These are phyloP conservation scores for Penicillium lagena DNA, from an alignment of 495 filamentous ascomycete genomes.

Conservation along the genomic window DNA sequence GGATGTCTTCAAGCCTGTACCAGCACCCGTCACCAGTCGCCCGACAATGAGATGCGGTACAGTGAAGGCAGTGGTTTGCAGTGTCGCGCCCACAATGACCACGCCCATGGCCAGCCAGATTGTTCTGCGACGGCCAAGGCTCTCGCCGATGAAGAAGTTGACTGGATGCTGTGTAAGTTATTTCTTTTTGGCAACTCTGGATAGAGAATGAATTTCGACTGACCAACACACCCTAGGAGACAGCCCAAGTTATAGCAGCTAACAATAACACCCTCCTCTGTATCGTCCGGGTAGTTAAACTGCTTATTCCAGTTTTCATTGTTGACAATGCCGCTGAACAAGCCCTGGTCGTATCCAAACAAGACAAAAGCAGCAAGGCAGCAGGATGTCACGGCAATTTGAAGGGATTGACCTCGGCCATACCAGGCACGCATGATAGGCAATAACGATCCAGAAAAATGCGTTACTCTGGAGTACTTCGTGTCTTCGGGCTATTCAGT, in stretches of 20 bases:
- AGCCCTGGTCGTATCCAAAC: conserved; percentile 49
- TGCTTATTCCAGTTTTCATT: conserved; percentile 40
- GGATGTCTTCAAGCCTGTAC: conserved; percentile 42
- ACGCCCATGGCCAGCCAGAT: conserved; percentile 35
- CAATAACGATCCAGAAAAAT: no score
- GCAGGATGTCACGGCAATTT: conserved; percentile 5
- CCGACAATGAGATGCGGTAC: conserved; percentile 44
- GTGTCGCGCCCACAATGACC: conserved; percentile 35
- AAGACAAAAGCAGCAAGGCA: conserved; percentile 10
- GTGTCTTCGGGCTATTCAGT: no score
- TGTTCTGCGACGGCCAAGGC: conserved; percentile 36
- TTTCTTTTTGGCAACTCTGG: no score
- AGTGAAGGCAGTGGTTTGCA: conserved; percentile 38
- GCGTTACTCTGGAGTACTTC: no score
- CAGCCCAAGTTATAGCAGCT: conserved; percentile 47
- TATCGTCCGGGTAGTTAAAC: conserved; percentile 35
- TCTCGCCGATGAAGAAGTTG: conserved; percentile 41
- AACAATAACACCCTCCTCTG: conserved; percentile 41
- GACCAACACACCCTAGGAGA: conserved; percentile 35
- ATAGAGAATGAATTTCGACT: neutral
- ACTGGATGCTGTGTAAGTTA: neutral
- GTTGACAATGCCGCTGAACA: conserved; percentile 44
- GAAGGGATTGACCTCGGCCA: conserved; percentile 9
- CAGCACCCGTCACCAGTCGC: conserved; percentile 41
- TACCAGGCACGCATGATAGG: conserved; percentile 10